phyloP scores from a whole-genome alignment of 495 filamentous ascomycete species.

The Haplographium delicatum region DNA sequence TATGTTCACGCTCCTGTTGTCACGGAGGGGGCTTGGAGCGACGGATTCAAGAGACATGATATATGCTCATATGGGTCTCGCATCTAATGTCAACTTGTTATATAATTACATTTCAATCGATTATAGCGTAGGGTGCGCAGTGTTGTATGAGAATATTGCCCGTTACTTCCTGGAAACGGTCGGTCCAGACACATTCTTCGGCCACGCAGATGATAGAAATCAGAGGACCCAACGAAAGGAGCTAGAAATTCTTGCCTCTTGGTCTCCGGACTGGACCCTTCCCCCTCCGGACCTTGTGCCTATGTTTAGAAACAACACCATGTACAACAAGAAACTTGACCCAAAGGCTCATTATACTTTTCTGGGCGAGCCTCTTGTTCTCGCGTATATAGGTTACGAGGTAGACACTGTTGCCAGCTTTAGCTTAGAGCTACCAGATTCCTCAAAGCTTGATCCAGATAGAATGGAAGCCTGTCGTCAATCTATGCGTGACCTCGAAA shows the following conservation, averaged over 20 bases:
- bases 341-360: background rate
- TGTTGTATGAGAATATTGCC: background rate
- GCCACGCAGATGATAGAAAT: background rate
- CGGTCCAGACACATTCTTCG: background rate
- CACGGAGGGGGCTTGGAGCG: background rate
- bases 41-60: background rate
- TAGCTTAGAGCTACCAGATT: background rate
- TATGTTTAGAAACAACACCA: background rate
- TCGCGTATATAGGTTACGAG: background rate
- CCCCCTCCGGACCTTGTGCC: background rate
- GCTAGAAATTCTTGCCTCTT: background rate
- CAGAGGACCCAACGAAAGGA: background rate
- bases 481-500: background rate
- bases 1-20: background rate
- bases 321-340: background rate
- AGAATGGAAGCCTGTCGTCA: background rate
- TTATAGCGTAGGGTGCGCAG: background rate
- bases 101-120: background rate
- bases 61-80: background rate
- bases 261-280: slow-evolving; percentile 3
- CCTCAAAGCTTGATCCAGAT: background rate
- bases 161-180: background rate
- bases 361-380: background rate
- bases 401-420: background rate
- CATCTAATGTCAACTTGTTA: background rate